Percentiles rank a stretch among this genome's conserved stretches.
These are phyloP conservation scores for Sordariomycetes sp. DNA, from an alignment of 2,329 filamentous ascomycete species.

Conservation along the genomic window DNA sequence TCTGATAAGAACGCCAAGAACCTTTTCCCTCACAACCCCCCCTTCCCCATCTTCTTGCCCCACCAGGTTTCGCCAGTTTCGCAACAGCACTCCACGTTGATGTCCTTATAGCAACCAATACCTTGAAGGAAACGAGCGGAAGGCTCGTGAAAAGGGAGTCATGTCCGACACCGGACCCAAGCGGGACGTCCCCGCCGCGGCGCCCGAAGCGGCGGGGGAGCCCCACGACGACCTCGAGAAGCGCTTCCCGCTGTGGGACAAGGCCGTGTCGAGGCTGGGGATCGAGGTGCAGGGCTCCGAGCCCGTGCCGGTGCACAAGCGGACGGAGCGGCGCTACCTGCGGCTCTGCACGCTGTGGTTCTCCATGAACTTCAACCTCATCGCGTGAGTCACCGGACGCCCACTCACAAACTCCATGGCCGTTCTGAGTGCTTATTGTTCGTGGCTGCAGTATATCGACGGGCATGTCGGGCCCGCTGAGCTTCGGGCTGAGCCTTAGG, in stretches of 20 bases:
- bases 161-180: not conserved
- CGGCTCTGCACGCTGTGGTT: constrained; percentile 20
- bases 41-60: too few relatives aligned
- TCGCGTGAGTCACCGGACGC: constrained; percentile 14
- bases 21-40: too few relatives aligned
- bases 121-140: not conserved
- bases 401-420: not conserved
- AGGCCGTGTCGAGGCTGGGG: constrained; percentile 4
- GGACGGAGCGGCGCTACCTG: constrained; percentile 17
- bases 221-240: not conserved
- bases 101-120: too few relatives aligned
- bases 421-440: not conserved
- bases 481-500: constrained; percentile 27
- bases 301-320: constrained; percentile 17
- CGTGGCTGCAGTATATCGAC: constrained; percentile 21
- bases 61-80: too few relatives aligned
- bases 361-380: constrained; percentile 18
- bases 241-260: not conserved
- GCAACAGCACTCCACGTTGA: too few relatives aligned
- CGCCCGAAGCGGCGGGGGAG: not conserved
- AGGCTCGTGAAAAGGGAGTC: not conserved
- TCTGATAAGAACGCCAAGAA: too few relatives aligned
- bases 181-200: not conserved
- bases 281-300: constrained; percentile 18
- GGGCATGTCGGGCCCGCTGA: constrained; percentile 33